Evolutionary conservation across 2,329 filamentous ascomycete genomes (phyloP).

Genomic region (Diplodia corticola): DNA sequence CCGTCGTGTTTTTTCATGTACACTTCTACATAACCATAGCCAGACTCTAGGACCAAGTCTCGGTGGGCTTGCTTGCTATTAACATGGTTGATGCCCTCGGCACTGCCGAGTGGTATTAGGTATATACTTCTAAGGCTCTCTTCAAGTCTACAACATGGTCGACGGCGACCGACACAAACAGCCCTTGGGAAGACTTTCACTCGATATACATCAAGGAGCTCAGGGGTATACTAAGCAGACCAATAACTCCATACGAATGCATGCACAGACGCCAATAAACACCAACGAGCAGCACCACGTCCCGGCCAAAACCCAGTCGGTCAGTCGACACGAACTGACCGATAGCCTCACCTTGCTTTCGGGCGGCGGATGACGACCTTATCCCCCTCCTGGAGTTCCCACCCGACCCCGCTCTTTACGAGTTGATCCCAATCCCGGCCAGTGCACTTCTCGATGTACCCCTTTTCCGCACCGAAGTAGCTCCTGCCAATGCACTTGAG

Average conservation of each 20-base stretch:
- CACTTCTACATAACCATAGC: background rate
- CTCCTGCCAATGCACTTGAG: conserved; percentile 83
- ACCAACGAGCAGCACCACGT: background rate
- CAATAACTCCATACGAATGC: conserved; percentile 13
- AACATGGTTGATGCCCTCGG: background rate
- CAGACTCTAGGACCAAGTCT: background rate
- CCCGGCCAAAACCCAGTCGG: background rate
- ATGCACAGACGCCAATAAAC: conserved; percentile 11
- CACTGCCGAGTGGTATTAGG: background rate
- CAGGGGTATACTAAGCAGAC: conserved; percentile 11
- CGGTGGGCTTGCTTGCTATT: background rate
- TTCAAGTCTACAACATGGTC: too few relatives aligned
- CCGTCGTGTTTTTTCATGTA: background rate
- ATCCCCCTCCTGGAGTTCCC: conserved; percentile 69
- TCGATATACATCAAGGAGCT: background rate
- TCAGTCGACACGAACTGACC: background rate
- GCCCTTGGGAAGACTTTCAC: background rate
- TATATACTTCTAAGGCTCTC: too few relatives aligned
- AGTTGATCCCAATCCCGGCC: conserved; percentile 73
- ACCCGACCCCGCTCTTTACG: conserved; percentile 73
- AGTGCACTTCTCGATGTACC: conserved; percentile 68
- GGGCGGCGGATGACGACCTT: conserved; percentile 74
- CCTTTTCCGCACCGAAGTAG: conserved; percentile 72
- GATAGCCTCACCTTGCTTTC: conserved; percentile 41
- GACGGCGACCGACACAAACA: background rate